A percentile compares a stretch with the other conserved stretches of the same genome.
Conservation (phyloP, 106 monocot genomes). For the Acorus calamus region DNA sequence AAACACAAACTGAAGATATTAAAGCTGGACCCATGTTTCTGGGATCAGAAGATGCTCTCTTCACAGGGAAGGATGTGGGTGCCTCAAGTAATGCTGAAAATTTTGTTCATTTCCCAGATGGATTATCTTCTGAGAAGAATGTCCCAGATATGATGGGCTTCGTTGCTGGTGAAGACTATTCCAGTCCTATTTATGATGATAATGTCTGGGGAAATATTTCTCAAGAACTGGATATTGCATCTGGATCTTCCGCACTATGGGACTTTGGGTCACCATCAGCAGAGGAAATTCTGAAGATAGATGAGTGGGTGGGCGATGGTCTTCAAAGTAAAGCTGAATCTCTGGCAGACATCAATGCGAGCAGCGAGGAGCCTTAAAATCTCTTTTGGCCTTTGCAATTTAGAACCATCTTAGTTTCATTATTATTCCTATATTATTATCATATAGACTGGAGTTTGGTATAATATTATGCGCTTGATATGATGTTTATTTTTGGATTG, state of each 20-base stretch:
- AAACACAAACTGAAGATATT: too few relatives aligned
- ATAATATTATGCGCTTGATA: too few relatives aligned
- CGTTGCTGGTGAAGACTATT: conserved; percentile 11
- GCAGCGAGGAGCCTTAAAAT: too few relatives aligned
- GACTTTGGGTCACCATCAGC: conserved; percentile 12
- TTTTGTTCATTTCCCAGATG: background rate
- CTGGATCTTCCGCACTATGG: conserved; percentile 17
- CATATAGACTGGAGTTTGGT: too few relatives aligned
- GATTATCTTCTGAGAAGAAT: background rate
- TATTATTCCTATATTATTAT: too few relatives aligned
- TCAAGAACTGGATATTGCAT: conserved; percentile 8
- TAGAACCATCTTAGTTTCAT: too few relatives aligned
- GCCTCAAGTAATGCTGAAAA: background rate
- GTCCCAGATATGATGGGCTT: conserved; percentile 7
- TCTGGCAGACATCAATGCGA: too few relatives aligned
- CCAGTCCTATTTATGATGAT: background rate
- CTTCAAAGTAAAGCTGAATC: background rate
- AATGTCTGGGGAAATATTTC: conserved; percentile 12
- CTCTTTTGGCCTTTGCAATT: too few relatives aligned
- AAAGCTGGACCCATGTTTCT: too few relatives aligned
- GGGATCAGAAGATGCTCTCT: too few relatives aligned
- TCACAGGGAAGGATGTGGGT: too few relatives aligned
- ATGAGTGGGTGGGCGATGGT: conserved; percentile 12
- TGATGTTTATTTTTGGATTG: too few relatives aligned
- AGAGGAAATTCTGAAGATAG: conserved; percentile 22